Percentiles rank a stretch among this genome's conserved stretches.
Conservation (phyloP, 805 yeast genomes). For the Candida easanensis region DNA sequence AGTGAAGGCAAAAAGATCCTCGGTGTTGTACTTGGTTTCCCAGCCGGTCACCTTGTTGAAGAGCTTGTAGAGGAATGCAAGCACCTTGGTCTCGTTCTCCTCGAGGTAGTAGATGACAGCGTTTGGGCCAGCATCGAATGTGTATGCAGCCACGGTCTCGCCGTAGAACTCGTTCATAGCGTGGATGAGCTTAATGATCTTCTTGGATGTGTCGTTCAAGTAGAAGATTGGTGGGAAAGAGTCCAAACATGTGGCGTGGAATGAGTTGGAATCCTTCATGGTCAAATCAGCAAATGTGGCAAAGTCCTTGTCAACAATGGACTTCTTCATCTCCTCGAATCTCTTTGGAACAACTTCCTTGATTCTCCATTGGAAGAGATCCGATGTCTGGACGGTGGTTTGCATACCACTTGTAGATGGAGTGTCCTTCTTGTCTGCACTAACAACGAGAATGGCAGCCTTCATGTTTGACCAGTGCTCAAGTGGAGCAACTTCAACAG, state of each 20-base stretch:
- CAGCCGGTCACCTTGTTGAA: conserved; percentile 69
- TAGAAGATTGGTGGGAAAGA: conserved; percentile 95
- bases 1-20: conserved; percentile 26
- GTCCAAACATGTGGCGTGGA: conserved; percentile 97
- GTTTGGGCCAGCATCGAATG: conserved; percentile 99
- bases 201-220: conserved; percentile 85
- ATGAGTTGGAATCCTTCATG: conserved; percentile 94
- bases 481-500: conserved; percentile 84
- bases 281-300: conserved; percentile 82
- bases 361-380: conserved; percentile 78
- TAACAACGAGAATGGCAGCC: conserved; percentile 89
- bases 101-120: conserved; percentile 90
- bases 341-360: conserved; percentile 82
- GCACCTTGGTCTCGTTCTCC: conserved; percentile 67
- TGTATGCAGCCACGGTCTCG: conserved; percentile 83
- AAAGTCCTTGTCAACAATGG: conserved; percentile 77
- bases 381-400: conserved; percentile 84
- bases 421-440: conserved; percentile 91
- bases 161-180: conserved; percentile 58
- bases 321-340: conserved; percentile 74
- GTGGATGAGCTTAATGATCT: conserved; percentile 75
- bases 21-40: conserved; percentile 41
- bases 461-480: conserved; percentile 91
- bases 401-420: conserved; percentile 98
- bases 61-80: conserved; percentile 63